phyloP scores from a whole-genome alignment of 2,329 filamentous ascomycete species.

The Colletotrichum musicola region DNA sequence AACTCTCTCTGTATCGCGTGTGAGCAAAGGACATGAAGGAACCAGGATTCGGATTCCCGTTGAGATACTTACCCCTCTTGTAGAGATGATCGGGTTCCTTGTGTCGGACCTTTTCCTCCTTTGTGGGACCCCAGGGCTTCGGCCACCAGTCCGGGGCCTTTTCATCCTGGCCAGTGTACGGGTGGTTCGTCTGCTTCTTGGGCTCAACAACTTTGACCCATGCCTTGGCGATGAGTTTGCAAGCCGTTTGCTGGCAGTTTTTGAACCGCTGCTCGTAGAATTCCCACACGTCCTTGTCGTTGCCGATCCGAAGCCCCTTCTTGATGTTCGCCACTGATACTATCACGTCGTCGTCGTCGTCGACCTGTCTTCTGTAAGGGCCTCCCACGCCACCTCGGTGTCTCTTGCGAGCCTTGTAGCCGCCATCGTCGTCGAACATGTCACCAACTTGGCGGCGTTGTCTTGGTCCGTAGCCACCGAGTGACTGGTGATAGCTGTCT shows the following conservation, averaged over 20 bases:
- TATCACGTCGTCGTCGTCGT: slow-evolving; percentile 59
- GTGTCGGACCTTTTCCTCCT: slow-evolving; percentile 70
- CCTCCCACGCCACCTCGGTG: slow-evolving; percentile 42
- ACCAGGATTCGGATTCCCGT: background rate
- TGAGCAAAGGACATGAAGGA: slow-evolving; percentile 30
- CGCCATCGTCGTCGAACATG: slow-evolving; percentile 45
- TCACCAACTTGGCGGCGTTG: slow-evolving; percentile 43
- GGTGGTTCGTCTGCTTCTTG: slow-evolving; percentile 81
- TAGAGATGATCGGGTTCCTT: slow-evolving; percentile 81
- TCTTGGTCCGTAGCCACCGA: slow-evolving; percentile 44
- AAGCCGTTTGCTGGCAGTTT: slow-evolving; percentile 77
- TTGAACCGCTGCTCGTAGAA: slow-evolving; percentile 74
- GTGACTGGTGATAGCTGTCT: slow-evolving; percentile 39
- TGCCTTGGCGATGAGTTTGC: slow-evolving; percentile 79
- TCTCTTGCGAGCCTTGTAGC: slow-evolving; percentile 53
- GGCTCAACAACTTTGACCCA: slow-evolving; percentile 83
- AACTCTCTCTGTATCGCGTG: slow-evolving; percentile 64
- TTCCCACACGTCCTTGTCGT: slow-evolving; percentile 65
- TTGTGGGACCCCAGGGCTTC: slow-evolving; percentile 62
- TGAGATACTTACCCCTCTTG: slow-evolving; percentile 68
- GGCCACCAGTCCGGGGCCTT: slow-evolving; percentile 78
- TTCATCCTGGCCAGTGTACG: slow-evolving; percentile 75
- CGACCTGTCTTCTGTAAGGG: slow-evolving; percentile 50
- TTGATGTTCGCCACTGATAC: slow-evolving; percentile 54
- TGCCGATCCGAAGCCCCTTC: slow-evolving; percentile 64